Evolutionary conservation across 2,329 filamentous ascomycete genomes (phyloP).

Genomic region (Neofusicoccum umdonicola): DNA sequence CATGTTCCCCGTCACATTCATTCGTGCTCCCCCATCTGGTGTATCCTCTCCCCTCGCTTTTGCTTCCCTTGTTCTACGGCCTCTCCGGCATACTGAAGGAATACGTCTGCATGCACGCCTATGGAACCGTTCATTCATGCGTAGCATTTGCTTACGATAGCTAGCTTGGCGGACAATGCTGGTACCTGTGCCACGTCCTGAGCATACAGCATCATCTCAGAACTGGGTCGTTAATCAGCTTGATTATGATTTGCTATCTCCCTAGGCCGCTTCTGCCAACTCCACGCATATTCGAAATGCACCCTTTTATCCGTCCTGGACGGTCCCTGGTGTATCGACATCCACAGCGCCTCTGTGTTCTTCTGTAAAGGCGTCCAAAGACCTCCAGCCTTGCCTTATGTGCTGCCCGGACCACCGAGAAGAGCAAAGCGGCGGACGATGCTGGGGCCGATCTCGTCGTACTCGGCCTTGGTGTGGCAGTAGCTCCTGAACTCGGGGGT

Average conservation of each 20-base stretch:
- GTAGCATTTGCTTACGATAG: background rate
- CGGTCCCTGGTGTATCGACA: constrained; percentile 4
- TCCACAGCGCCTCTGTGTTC: background rate
- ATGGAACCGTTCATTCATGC: background rate
- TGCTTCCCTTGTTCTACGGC: background rate
- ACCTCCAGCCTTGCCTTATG: constrained; percentile 41
- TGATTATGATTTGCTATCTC: constrained; percentile 11
- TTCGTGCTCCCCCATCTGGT: background rate
- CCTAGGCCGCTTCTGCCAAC: background rate
- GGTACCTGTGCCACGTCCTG: background rate
- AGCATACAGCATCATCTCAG: background rate
- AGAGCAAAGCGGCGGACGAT: constrained; percentile 94
- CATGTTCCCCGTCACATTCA: background rate
- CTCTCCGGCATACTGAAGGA: no score
- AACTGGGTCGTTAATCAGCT: constrained; percentile 2
- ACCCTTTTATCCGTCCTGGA: background rate
- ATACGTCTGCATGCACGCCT: background rate
- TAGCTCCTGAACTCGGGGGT: constrained; percentile 98
- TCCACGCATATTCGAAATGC: constrained; percentile 4
- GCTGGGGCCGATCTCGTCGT: constrained; percentile 62
- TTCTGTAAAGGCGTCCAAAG: background rate
- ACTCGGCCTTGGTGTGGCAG: constrained; percentile 70
- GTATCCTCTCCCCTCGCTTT: background rate
- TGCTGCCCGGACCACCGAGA: constrained; percentile 84
- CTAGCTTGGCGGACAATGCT: no score